A percentile compares a stretch with the other conserved stretches of the same genome.
These are phyloP conservation scores for Venturia oleaginea DNA, from an alignment of 2,329 filamentous ascomycete species.

Conservation along the genomic window DNA sequence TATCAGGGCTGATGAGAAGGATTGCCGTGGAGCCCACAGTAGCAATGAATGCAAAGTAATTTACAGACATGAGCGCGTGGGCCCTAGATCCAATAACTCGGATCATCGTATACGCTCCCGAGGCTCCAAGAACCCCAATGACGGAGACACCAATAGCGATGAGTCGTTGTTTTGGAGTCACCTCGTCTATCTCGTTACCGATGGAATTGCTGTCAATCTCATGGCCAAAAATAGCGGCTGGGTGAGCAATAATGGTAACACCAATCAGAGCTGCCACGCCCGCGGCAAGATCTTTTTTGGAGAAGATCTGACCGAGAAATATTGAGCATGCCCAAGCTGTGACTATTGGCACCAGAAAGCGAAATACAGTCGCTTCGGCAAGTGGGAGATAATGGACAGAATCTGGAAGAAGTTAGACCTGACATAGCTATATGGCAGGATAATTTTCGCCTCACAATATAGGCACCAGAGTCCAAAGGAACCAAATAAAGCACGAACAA, in stretches of 20 bases:
- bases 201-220: conserved; percentile 2
- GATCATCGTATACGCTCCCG: conserved; percentile 13
- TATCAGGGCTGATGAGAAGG: conserved; percentile 7
- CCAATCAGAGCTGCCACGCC: conserved; percentile 9
- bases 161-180: conserved; percentile 12
- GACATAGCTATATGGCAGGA: not conserved
- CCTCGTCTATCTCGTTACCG: conserved; percentile 12
- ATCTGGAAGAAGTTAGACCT: not conserved
- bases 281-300: conserved; percentile 8
- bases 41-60: conserved; percentile 11
- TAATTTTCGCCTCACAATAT: conserved; percentile 8
- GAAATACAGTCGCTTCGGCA: conserved; percentile 13
- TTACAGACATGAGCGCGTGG: conserved; percentile 11
- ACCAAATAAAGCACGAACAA: conserved; percentile 9
- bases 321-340: conserved; percentile 10
- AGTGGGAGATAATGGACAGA: conserved; percentile 13
- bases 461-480: conserved; percentile 14
- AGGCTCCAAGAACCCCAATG: conserved; percentile 1
- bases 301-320: conserved; percentile 4
- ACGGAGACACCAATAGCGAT: conserved; percentile 10
- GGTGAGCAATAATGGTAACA: conserved; percentile 11
- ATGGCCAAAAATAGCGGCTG: conserved; percentile 7
- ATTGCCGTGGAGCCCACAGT: conserved; percentile 8
- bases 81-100: conserved; percentile 9
- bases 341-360: conserved; percentile 10